Base-by-base conservation (phyloP, 148 eudicot genomes). In the Hydrangea macrophylla region DNA sequence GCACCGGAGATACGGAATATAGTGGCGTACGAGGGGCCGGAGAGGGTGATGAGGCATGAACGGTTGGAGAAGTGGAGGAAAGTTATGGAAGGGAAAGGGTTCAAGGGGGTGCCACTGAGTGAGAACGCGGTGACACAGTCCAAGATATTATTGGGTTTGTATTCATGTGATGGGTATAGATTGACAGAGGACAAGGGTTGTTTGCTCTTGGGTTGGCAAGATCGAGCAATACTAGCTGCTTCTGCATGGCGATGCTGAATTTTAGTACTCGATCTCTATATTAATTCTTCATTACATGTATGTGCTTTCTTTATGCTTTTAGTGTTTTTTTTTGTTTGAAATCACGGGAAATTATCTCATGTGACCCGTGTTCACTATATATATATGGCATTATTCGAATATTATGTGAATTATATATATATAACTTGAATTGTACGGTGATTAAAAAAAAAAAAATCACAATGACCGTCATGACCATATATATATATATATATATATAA, bases 1-100 rank as follows among this genome's bases (percentile, higher is more conserved):
- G 78, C 80, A 4, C 84, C 73, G 0, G 84, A 80, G 65, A 80
- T 80, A 25, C 24, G 57, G 50, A 76, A 80, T 55, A 73, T 80
- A 0, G 81, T 77, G 28, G 78, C 81, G 1, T 58, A 60, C 6
- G 79, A 75, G 59, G 79, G 70, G 1, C 32, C 65, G 1, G 79
- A 75, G 32, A 69, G 74, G 44, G 66, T 64, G 25, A 35, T 59
- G 70, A 70, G 79, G 60, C 79, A 75, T 31, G 79, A 75, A 48
- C 70, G 57, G 67, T 39, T 75, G 48, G 79, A 75, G 60, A 70
- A 64, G 44, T 75, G 79, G 79, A 75, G 79, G 61, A 75, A 59
- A 50, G 58, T 75, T 4, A 70, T 75, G 79, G 79, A 75, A 53
- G 62, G 79, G 0, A 75, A 75, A 55, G 79, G 74, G 25, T 70